A percentile compares a stretch with the other conserved stretches of the same genome.
Evolutionary conservation across 2,329 filamentous ascomycete genomes (phyloP).

Genomic region (Penicillium capsulatum): DNA sequence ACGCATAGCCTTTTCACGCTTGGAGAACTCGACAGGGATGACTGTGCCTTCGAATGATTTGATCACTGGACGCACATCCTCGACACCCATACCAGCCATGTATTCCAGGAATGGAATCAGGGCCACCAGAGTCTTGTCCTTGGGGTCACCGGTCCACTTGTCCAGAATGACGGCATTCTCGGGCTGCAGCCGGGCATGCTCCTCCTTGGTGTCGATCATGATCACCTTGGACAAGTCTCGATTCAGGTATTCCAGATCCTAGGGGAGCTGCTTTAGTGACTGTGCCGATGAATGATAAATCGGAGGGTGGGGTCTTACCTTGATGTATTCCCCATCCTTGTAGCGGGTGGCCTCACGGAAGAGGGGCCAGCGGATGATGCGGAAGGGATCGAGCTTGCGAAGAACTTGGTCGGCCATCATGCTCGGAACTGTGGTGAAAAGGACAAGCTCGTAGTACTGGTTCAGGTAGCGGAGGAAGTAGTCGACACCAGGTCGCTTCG

Average conservation of each 20-base stretch:
- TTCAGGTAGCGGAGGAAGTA: conserved; percentile 96
- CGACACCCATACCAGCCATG: conserved; percentile 86
- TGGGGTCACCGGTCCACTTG: conserved; percentile 79
- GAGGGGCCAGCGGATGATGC: conserved; percentile 89
- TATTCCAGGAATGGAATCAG: conserved; percentile 97
- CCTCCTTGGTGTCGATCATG: conserved; percentile 79
- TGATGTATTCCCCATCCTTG: conserved; percentile 92
- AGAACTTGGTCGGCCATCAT: conserved; percentile 81
- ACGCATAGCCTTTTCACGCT: conserved; percentile 78
- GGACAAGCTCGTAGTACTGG: conserved; percentile 95
- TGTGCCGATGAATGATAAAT: conserved; percentile 2
- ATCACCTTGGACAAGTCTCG: conserved; percentile 93
- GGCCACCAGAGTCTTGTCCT: conserved; percentile 80
- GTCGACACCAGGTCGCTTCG: conserved; percentile 90
- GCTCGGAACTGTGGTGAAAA: conserved; percentile 87
- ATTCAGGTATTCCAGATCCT: conserved; percentile 98
- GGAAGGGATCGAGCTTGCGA: conserved; percentile 90
- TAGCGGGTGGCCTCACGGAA: conserved; percentile 97
- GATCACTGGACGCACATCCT: conserved; percentile 79
- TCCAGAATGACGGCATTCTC: conserved; percentile 91
- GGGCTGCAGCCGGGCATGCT: conserved; percentile 84
- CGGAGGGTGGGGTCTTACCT: conserved; percentile 55
- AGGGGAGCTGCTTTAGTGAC: conserved; percentile 12
- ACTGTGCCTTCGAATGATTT: conserved; percentile 85
- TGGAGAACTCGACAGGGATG: conserved; percentile 85